Conservation (phyloP, 31 red algal species). For the Porphyra umbilicalis region DNA sequence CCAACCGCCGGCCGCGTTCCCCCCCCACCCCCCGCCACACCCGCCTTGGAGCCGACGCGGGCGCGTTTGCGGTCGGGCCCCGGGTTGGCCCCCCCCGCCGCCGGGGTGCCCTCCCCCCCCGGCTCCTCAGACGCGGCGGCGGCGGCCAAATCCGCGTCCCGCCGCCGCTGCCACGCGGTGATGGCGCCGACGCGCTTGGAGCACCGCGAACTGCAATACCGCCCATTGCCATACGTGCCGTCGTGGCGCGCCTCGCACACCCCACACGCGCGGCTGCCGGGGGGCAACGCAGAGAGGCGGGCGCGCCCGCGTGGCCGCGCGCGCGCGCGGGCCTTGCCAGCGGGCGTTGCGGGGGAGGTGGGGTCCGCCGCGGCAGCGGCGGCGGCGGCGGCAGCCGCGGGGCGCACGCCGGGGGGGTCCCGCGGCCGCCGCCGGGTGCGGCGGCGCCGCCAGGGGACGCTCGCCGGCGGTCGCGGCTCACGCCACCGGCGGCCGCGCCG, state of each 20-base stretch:
- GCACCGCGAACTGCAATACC: constrained; percentile 1
- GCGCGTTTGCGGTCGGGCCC: not conserved
- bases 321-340: not conserved
- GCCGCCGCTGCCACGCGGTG: not conserved
- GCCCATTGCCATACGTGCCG: not conserved
- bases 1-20: not conserved
- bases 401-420: not conserved
- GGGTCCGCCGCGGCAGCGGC: not conserved
- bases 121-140: not conserved
- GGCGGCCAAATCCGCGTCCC: not conserved
- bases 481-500: not conserved
- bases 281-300: not conserved
- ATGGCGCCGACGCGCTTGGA: not conserved
- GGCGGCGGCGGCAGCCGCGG: not conserved
- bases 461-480: not conserved
- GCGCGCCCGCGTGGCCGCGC: not conserved
- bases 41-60: not conserved
- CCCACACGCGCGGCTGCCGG: not conserved
- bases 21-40: not conserved
- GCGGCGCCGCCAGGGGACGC: too few species aligned
- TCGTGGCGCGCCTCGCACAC: not conserved
- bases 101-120: not conserved
- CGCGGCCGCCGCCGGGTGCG: too few species aligned
- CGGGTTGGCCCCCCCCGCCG: not conserved
- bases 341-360: not conserved